A percentile compares a stretch with the other conserved stretches of the same genome.
phyloP scores from a whole-genome alignment of 192 early-diverging fungal genomes.

The Backusella parvicylindrica region DNA sequence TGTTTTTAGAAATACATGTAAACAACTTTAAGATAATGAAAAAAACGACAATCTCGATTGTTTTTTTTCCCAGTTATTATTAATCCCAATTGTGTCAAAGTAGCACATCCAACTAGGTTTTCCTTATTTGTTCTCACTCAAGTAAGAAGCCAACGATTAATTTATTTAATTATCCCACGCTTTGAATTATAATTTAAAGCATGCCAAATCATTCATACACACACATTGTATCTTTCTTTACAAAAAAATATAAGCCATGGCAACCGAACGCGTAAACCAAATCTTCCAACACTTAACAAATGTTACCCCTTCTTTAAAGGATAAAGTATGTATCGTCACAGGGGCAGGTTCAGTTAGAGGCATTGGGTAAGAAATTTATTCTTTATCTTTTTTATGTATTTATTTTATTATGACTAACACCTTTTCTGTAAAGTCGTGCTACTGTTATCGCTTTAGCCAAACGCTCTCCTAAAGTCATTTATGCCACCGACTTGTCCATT shows the following conservation, averaged over 20 bases:
- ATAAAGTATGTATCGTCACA: constrained; percentile 50
- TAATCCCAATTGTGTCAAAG: background rate
- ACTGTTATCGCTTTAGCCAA: constrained; percentile 28
- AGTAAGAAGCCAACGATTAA: background rate
- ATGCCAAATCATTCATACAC: background rate
- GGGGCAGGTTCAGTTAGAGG: constrained; percentile 44
- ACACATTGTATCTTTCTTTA: background rate
- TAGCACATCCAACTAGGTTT: background rate
- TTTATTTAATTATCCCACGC: background rate
- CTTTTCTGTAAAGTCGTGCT: constrained; percentile 26
- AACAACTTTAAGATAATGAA: too few relatives aligned
- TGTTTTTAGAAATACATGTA: too few relatives aligned
- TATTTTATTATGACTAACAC: background rate
- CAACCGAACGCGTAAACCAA: constrained; percentile 27
- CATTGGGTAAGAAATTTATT: constrained; percentile 37
- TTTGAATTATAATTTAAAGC: background rate
- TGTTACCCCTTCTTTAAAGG: constrained; percentile 21
- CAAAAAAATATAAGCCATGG: background rate
- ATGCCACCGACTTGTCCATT: constrained; percentile 38
- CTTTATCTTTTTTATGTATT: background rate
- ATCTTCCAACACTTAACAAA: constrained; percentile 19
- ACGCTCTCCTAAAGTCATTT: constrained; percentile 34
- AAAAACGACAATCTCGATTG: too few relatives aligned
- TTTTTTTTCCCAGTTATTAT: background rate
- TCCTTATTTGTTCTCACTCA: background rate